Evolutionary conservation across 1,284 basidiomycete genomes (phyloP).

Genomic region (Hortiboletus rubellus): DNA sequence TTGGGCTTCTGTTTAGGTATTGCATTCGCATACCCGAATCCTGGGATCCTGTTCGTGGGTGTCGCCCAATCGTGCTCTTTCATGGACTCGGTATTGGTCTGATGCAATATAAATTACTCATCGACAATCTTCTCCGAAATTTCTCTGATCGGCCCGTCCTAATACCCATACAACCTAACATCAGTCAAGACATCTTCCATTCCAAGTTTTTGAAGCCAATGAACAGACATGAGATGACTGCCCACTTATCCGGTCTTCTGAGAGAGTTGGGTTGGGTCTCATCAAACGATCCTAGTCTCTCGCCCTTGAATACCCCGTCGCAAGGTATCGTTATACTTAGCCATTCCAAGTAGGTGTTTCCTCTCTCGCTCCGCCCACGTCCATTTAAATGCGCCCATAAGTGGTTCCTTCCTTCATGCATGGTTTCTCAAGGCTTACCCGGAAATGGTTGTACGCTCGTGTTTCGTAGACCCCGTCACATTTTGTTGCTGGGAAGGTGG

Average conservation of each 20-base stretch:
- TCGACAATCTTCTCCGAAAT: constrained; percentile 50
- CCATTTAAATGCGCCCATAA: constrained; percentile 29
- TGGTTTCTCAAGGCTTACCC: constrained; percentile 85
- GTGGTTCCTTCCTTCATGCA: constrained; percentile 74
- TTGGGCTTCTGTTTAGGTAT: constrained; percentile 50
- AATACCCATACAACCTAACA: constrained; percentile 79
- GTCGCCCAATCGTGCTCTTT: constrained; percentile 77
- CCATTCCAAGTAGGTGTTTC: constrained; percentile 76
- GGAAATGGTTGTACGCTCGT: constrained; percentile 67
- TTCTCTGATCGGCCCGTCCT: constrained; percentile 75
- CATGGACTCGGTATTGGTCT: constrained; percentile 87
- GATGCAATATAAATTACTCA: constrained; percentile 59
- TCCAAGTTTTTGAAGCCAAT: constrained; percentile 70
- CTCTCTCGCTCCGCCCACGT: neutral
- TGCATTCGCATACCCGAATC: constrained; percentile 66
- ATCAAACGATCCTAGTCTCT: constrained; percentile 16
- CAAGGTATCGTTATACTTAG: constrained; percentile 74
- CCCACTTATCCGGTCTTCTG: constrained; percentile 60
- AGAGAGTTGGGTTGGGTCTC: constrained; percentile 64
- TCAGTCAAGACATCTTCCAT: constrained; percentile 84
- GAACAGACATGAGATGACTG: constrained; percentile 58
- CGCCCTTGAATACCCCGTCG: neutral
- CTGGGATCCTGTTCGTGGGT: constrained; percentile 58
- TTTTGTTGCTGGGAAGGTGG: constrained; percentile 92
- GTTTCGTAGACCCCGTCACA: constrained; percentile 86